A percentile compares a stretch with the other conserved stretches of the same genome.
phyloP scores from a whole-genome alignment of 2,329 filamentous ascomycete species.

The Calonectria pauciramosa region DNA sequence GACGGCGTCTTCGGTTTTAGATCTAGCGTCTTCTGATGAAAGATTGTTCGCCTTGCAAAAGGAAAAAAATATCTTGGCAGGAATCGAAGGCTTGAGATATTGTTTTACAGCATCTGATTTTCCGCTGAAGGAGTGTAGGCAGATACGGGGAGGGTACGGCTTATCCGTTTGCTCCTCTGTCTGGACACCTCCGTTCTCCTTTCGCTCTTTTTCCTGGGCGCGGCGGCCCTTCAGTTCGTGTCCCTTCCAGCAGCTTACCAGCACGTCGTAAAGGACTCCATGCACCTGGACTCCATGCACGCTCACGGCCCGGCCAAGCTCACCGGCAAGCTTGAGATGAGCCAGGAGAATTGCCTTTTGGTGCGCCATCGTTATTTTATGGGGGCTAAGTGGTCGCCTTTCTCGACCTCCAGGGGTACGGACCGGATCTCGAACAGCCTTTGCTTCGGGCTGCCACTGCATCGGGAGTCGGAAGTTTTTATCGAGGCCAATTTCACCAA shows the following conservation, averaged over 20 bases:
- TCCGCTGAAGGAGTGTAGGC: constrained; percentile 91
- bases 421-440: constrained; percentile 32
- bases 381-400: constrained; percentile 74
- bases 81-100: constrained; percentile 79
- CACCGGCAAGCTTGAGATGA: constrained; percentile 76
- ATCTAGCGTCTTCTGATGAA: constrained; percentile 60
- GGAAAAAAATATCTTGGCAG: constrained; percentile 84
- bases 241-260: constrained; percentile 74
- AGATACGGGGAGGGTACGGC: constrained; percentile 84
- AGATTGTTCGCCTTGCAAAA: constrained; percentile 88
- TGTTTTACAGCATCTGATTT: constrained; percentile 79
- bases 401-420: constrained; percentile 77
- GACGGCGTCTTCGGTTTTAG: constrained; percentile 73
- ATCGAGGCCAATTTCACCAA: constrained; percentile 83
- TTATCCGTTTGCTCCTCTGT: constrained; percentile 47
- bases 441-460: constrained; percentile 59
- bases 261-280: constrained; percentile 73
- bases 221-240: constrained; percentile 71
- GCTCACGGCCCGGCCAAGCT: constrained; percentile 73
- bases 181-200: not conserved
- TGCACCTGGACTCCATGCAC: constrained; percentile 81
- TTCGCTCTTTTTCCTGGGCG: constrained; percentile 48
- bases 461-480: constrained; percentile 78
- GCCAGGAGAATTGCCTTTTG: constrained; percentile 73
- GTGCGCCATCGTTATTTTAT: constrained; percentile 75